phyloP scores from a whole-genome alignment of 2,329 filamentous ascomycete genomes.

The Stagonosporopsis tanaceti region DNA sequence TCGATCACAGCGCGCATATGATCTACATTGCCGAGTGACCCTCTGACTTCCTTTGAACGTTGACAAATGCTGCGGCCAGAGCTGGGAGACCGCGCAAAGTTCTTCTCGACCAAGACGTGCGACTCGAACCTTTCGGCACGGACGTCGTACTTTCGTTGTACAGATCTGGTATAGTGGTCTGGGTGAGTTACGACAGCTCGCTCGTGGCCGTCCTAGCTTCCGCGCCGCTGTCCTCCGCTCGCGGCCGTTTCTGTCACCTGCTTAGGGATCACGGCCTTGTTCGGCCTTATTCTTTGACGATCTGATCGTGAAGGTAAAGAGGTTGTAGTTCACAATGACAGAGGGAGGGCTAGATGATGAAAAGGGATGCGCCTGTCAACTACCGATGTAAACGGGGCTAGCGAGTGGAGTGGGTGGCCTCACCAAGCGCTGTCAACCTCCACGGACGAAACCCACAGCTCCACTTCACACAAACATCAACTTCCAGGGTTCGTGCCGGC shows the following conservation, averaged over 20 bases:
- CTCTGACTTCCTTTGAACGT: slow-evolving; percentile 9
- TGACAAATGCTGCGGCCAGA: slow-evolving; percentile 12
- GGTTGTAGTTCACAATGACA: slow-evolving; percentile 7
- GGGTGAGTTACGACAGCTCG: slow-evolving; percentile 5
- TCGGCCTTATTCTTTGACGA: not conserved
- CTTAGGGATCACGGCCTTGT: not conserved
- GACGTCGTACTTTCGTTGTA: not conserved
- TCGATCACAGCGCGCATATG: slow-evolving; percentile 4
- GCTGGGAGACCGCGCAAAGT: not conserved
- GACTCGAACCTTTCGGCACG: slow-evolving; percentile 8
- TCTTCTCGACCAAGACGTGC: slow-evolving; percentile 12
- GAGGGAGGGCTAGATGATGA: not conserved
- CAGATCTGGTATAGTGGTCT: not conserved
- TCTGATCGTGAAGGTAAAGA: not conserved
- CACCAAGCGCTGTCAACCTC: not conserved
- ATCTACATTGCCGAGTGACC: slow-evolving; percentile 15
- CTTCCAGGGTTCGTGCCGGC: not conserved
- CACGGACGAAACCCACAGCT: slow-evolving; percentile 7
- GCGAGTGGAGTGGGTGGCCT: not conserved
- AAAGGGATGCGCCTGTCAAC: not conserved
- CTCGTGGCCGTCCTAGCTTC: slow-evolving; percentile 3
- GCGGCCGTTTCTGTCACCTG: not conserved
- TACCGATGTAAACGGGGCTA: slow-evolving; percentile 10
- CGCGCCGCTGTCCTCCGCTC: slow-evolving; percentile 1
- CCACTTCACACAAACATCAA: slow-evolving; percentile 4